Evolutionary conservation across 495 filamentous ascomycete genomes (phyloP).

Genomic region (Podospora pseudopauciseta): DNA sequence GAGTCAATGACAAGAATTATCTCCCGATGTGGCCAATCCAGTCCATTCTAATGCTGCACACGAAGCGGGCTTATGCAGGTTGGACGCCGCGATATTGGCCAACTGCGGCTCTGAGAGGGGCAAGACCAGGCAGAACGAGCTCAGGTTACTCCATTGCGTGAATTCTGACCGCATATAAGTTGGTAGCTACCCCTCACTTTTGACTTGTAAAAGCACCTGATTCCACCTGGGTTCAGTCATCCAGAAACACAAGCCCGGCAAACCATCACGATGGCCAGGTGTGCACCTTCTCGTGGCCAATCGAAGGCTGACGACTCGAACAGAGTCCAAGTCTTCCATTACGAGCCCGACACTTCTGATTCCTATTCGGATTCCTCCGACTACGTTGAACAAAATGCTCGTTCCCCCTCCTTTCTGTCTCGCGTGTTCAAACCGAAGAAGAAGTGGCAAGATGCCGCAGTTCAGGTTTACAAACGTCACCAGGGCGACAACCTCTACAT

Average conservation of each 20-base stretch:
- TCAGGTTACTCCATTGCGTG: not conserved
- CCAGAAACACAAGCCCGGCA: not conserved
- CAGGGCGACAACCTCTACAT: conserved; percentile 10
- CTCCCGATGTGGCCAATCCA: not conserved
- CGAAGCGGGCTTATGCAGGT: not conserved
- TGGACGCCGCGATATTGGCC: not conserved
- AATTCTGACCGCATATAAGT: not conserved
- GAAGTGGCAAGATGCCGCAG: not conserved
- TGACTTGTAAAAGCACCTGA: not conserved
- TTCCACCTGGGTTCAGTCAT: not conserved
- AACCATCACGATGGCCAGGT: not conserved
- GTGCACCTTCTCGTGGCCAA: not conserved
- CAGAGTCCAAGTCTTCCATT: not conserved
- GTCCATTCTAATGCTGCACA: not conserved
- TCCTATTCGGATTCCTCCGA: not conserved
- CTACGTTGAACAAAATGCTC: not conserved
- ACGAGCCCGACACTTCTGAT: not conserved
- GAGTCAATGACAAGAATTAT: not conserved
- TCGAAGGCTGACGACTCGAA: not conserved
- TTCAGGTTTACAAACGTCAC: not conserved
- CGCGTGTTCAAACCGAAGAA: not conserved
- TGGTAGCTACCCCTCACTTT: not conserved
- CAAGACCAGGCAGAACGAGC: not conserved
- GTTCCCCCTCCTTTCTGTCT: not conserved
- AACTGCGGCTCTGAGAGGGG: not conserved